Evolutionary conservation across 129 eudicot species (phyloP).

Genomic region (Logfia minima): DNA sequence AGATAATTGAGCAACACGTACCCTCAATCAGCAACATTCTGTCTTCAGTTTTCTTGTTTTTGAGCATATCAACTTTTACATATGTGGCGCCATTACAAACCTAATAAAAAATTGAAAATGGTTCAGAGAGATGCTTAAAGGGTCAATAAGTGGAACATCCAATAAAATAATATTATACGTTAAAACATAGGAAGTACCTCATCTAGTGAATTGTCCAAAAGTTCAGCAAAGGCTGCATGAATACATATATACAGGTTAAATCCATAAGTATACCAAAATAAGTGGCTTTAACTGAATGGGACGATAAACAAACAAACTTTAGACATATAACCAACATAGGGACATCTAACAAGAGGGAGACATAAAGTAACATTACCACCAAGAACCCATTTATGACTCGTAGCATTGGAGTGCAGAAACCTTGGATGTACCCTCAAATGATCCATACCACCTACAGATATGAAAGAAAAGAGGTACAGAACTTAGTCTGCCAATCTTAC

Average conservation of each 20-base stretch:
- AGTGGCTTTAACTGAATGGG: conserved; percentile 7
- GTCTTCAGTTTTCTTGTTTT: conserved; percentile 73
- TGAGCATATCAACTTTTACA: conserved; percentile 78
- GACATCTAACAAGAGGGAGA: neutral
- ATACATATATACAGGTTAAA: conserved; percentile 1
- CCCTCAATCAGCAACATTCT: conserved; percentile 92
- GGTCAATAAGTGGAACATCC: neutral
- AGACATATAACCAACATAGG: conserved; percentile 10
- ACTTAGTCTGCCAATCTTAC: neutral
- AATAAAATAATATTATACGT: neutral
- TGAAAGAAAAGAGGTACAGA: conserved; percentile 3
- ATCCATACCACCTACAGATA: conserved; percentile 85
- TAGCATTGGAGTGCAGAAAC: conserved; percentile 92
- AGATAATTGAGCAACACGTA: conserved; percentile 26
- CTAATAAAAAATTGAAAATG: conserved; percentile 33
- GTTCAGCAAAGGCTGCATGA: conserved; percentile 92
- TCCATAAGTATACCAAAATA: neutral
- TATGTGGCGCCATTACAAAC: conserved; percentile 84
- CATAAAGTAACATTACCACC: conserved; percentile 60
- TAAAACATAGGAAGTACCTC: conserved; percentile 52
- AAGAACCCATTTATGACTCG: conserved; percentile 99
- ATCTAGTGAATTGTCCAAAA: conserved; percentile 88
- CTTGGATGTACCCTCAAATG: conserved; percentile 97
- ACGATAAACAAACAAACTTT: neutral
- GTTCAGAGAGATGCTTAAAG: conserved; percentile 6